Evolutionary conservation across 2,329 filamentous ascomycete genomes (phyloP).

Genomic region (Pseudogymnoascus sp.): DNA sequence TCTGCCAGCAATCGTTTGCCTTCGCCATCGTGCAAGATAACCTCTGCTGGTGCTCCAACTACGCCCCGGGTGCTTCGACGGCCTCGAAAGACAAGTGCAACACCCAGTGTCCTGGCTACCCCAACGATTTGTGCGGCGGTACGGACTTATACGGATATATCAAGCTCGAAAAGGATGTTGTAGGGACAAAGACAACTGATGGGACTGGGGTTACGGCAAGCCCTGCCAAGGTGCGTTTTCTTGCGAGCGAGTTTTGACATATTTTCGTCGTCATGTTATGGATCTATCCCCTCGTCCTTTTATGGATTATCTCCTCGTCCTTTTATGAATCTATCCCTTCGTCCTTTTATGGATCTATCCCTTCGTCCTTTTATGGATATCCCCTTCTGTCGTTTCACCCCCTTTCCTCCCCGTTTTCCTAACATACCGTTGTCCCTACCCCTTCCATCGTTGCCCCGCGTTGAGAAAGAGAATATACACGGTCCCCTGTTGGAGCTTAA

Average conservation of each 20-base stretch:
- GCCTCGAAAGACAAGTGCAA: conserved; percentile 44
- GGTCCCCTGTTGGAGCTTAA: conserved; percentile 2
- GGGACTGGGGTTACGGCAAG: not conserved
- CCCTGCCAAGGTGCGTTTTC: not conserved
- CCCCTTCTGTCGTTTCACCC: not conserved
- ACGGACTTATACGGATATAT: conserved; percentile 59
- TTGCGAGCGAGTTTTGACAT: not conserved
- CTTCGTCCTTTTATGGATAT: not conserved
- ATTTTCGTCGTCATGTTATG: not conserved
- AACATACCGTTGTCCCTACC: not conserved
- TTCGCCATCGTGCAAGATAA: conserved; percentile 61
- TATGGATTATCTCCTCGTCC: not conserved
- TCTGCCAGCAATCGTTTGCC: conserved; percentile 52
- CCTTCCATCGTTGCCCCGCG: not conserved
- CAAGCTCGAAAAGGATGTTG: conserved; percentile 42
- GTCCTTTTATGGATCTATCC: conserved; percentile 9
- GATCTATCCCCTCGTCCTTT: not conserved
- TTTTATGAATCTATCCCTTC: not conserved
- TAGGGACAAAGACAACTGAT: conserved; percentile 43
- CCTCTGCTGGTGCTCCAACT: conserved; percentile 70
- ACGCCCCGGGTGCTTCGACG: conserved; percentile 44
- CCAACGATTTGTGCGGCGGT: conserved; percentile 58
- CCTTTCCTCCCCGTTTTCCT: conserved; percentile 3
- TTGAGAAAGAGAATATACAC: not conserved
- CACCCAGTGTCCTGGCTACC: conserved; percentile 60